phyloP scores from a whole-genome alignment of 108 stramenopile species.

The Schizochytrium sp. region DNA sequence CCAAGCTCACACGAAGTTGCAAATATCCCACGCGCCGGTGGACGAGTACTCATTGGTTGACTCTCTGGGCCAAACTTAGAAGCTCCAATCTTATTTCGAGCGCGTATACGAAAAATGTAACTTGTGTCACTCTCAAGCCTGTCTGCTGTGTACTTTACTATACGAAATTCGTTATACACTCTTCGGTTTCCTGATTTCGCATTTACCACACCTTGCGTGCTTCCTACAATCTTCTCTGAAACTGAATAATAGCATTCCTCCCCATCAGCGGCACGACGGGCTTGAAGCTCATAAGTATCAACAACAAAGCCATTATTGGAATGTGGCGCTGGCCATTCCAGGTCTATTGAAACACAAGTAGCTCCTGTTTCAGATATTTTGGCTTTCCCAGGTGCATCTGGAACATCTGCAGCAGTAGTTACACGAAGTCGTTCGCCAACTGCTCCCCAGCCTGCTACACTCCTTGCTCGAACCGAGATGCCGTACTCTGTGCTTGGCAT shows the following conservation, averaged over 20 bases:
- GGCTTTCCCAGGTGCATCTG: not conserved
- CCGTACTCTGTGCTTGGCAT: conserved; percentile 18
- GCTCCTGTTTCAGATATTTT: not conserved
- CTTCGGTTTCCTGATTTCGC: not conserved
- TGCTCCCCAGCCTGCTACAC: conserved; percentile 17
- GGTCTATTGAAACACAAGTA: conserved; percentile 15
- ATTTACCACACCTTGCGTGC: not conserved
- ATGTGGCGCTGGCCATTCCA: conserved; percentile 14
- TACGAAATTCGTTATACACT: not conserved
- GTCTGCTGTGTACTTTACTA: not conserved
- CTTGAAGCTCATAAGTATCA: conserved; percentile 39
- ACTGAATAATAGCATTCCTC: not conserved
- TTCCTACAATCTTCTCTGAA: not conserved
- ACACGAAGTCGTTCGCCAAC: not conserved
- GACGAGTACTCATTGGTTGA: not conserved
- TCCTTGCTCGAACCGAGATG: not conserved
- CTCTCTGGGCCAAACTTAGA: not conserved
- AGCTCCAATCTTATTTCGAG: conserved; percentile 15
- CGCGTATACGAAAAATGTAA: conserved; percentile 47
- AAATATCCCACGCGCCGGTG: not conserved
- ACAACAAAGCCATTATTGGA: conserved; percentile 38
- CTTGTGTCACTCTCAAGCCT: conserved; percentile 18
- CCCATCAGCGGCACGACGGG: not conserved
- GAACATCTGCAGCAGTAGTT: conserved; percentile 34
- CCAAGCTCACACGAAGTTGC: not conserved